Base-by-base conservation (phyloP, 805 yeast species). In the Kodamaea kakaduensis region DNA sequence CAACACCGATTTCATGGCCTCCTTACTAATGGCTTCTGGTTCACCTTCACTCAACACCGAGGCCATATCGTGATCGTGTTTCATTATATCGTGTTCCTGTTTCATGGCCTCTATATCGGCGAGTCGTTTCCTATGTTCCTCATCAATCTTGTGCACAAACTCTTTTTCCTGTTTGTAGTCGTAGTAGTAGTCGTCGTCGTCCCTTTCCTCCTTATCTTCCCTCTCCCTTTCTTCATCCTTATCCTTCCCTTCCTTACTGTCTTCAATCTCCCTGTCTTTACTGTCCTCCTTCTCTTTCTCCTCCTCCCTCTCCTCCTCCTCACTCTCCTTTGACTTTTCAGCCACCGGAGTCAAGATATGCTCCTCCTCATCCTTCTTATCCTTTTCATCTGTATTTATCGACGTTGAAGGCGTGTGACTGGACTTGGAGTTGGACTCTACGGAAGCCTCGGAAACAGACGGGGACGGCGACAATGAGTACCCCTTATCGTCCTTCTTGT, bases 391-490 rank as follows among this genome's bases (percentile, higher is more conserved):
- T 5, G 41, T 47, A 24, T 47, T 49, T 16, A 59, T 52, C 2
- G 61, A 55, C 2, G 66, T 59, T 12, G 56, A 56, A 3, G 66
- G 64, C 3, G 66, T 59, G 16, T 34, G 33, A 16, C 46, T 38
- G 7, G 59, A 34, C 26, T 50, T 47, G 19, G 45, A 41, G 40
- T 43, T 42, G 3, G 29, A 32, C 5, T 28, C 37, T 19, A 27
- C 32, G 3, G 37, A 27, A 5, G 21, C 20, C 28, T 10, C 25
- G 2, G 38, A 34, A 4, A 28, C 21, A 8, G 34, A 25, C n/a
- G 32, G 40, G 3, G 43, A 37, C 4, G 38, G 34, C 17, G 33
- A 29, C n/a, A n/a, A n/a, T n/a, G n/a, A n/a, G n/a, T n/a, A n/a
- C n/a, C n/a, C n/a, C n/a, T n/a, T n/a, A n/a, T n/a, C n/a, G n/a